Base-by-base conservation (phyloP, 139 green algal species). In the Chlorella vulgaris region DNA sequence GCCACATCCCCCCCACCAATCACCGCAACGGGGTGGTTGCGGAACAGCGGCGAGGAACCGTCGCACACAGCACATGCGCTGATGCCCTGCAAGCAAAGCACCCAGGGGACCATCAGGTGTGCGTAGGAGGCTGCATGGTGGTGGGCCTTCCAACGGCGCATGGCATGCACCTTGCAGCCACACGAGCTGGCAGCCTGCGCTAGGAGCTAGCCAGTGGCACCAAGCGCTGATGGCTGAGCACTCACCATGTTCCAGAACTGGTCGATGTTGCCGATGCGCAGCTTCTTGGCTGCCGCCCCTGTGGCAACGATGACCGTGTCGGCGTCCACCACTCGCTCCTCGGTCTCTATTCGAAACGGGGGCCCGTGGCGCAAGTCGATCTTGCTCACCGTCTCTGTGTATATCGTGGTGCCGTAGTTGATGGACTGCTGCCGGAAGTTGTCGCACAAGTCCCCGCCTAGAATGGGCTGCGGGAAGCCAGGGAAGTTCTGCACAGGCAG, bases 221-320 rank as follows among this genome's bases (percentile, higher is more conserved):
- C n/a, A n/a, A n/a, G n/a, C n/a, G n/a, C n/a, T n/a, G n/a, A n/a
- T n/a, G n/a, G n/a, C n/a, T n/a, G n/a, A n/a, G n/a, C n/a, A n/a
- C n/a, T n/a, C n/a, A n/a, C n/a, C n/a, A n/a, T 94, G 90, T 93
- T 96, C 91, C 91, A 95, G 81, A 86, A 94, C 63, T 90, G 71
- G 42, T 89, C 42, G 7, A 81, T 80, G 15, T 83, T 85, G 61
- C 81, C 80, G 83, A 91, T 90, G 31, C 81, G 83, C 83, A 91
- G 81, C 29, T 87, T 78, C 53, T 82, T 83, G 65, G 89, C 89
- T 29, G 87, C 85, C 19, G 87, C 89, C 55, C 81, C 89, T 1
- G 92, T 96, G 8, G 90, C 87, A 28, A 96, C 84, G 74, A 96
- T 93, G 26, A 96, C 73, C 0, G 90, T 90, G 36, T 94, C 89